phyloP scores from a whole-genome alignment of 2,329 filamentous ascomycete genomes.

The Helotiales sp. region DNA sequence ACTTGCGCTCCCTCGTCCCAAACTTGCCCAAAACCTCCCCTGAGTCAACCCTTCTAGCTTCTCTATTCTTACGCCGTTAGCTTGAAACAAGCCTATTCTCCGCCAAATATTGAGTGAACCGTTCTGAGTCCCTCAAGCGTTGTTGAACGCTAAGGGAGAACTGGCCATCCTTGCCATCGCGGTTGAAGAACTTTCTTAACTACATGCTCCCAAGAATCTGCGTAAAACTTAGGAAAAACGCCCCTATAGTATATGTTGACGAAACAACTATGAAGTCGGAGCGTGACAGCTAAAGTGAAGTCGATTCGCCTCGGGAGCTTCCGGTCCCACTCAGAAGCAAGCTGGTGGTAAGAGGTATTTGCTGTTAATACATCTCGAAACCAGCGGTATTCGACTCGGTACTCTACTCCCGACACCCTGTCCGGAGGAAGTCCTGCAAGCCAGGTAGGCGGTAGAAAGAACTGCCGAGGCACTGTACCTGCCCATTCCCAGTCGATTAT shows the following conservation, averaged over 20 bases:
- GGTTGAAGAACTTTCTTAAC: constrained; percentile 17
- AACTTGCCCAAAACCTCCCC: no score
- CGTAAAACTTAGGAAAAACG: constrained; percentile 16
- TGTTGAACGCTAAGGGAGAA: constrained; percentile 8
- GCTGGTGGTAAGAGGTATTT: background rate
- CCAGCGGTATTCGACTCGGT: background rate
- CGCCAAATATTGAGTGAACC: constrained; percentile 14
- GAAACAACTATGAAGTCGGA: constrained; percentile 16
- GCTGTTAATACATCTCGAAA: background rate
- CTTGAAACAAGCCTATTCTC: constrained; percentile 9
- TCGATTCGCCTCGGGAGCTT: constrained; percentile 1
- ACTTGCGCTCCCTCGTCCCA: no score
- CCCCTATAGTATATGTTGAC: constrained; percentile 19
- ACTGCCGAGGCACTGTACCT: background rate
- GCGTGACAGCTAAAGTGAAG: constrained; percentile 3
- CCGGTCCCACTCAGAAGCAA: constrained; percentile 4
- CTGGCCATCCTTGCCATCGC: constrained; percentile 12
- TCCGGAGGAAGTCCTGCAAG: background rate
- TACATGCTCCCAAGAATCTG: background rate
- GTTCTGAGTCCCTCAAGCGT: constrained; percentile 3
- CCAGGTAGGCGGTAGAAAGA: constrained; percentile 1
- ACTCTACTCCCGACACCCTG: background rate
- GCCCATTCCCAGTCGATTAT: constrained; percentile 1
- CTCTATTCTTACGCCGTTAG: no score
- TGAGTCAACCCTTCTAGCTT: no score